Evolutionary conservation across 306 rosid species (phyloP).

Genomic region (Casuarina cunninghamiana): DNA sequence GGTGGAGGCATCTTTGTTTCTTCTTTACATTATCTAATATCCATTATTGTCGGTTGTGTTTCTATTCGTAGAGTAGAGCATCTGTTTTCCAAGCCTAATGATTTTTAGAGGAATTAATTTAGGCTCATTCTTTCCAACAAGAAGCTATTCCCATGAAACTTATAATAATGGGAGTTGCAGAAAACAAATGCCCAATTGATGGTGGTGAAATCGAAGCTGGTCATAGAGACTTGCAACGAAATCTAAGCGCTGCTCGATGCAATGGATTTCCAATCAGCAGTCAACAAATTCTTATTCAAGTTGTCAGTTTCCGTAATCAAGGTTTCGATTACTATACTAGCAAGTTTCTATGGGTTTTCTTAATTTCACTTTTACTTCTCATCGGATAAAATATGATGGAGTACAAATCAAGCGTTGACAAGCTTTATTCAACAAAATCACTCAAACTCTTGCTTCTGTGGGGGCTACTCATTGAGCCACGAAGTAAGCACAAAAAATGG

Average conservation of each 20-base stretch:
- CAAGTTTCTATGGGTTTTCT: too few species aligned
- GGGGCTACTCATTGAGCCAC: too few species aligned
- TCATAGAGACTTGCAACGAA: too few species aligned
- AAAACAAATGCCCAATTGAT: too few species aligned
- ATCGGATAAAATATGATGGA: too few species aligned
- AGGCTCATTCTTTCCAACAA: neutral
- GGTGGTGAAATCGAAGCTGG: too few species aligned
- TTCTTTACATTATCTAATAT: neutral
- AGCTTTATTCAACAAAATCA: too few species aligned
- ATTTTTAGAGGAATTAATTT: neutral
- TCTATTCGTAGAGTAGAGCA: neutral
- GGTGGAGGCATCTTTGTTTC: neutral
- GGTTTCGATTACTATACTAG: neutral
- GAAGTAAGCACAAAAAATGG: too few species aligned
- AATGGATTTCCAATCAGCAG: neutral
- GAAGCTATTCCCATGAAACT: neutral
- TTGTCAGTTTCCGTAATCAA: neutral
- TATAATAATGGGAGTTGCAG: neutral
- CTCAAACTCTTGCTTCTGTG: too few species aligned
- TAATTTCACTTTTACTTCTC: too few species aligned
- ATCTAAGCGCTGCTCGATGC: neutral
- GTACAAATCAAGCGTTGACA: too few species aligned
- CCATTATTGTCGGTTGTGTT: neutral
- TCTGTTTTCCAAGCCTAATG: neutral
- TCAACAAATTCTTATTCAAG: neutral